Evolutionary conservation across 2,329 filamentous ascomycete genomes (phyloP).

Genomic region (Bipolaris cookei): DNA sequence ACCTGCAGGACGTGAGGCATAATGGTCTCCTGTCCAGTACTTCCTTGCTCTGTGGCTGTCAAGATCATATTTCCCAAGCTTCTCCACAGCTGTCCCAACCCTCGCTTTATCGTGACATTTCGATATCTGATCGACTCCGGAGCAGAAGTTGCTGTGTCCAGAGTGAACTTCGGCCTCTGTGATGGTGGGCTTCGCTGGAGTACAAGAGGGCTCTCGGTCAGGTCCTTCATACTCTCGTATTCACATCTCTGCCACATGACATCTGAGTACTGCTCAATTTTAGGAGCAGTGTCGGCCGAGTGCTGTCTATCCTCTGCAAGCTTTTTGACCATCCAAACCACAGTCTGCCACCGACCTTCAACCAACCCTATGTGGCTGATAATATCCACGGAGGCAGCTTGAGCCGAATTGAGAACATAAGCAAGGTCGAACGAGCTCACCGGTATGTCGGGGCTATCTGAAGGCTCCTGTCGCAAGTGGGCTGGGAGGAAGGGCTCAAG

Average conservation of each 20-base stretch:
- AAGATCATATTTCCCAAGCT: conserved; percentile 56
- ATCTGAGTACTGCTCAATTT: conserved; percentile 26
- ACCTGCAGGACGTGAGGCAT: conserved; percentile 56
- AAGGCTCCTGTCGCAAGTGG: conserved; percentile 33
- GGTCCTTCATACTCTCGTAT: conserved; percentile 25
- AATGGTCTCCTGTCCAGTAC: conserved; percentile 33
- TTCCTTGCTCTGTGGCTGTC: conserved; percentile 34
- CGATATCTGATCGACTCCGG: conserved; percentile 35
- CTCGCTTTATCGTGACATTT: conserved; percentile 39
- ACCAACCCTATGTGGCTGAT: conserved; percentile 50
- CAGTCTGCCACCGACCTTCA: conserved; percentile 52
- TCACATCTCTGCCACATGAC: conserved; percentile 25
- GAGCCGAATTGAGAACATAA: conserved; percentile 32
- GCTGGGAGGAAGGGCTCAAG: conserved; percentile 49
- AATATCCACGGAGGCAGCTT: conserved; percentile 47
- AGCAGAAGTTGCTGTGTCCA: conserved; percentile 35
- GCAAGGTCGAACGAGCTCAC: conserved; percentile 40
- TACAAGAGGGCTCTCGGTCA: conserved; percentile 34
- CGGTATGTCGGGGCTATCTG: conserved; percentile 16
- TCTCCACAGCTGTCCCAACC: conserved; percentile 55
- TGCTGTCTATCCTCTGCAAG: conserved; percentile 45
- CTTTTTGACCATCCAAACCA: conserved; percentile 55
- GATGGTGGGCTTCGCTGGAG: conserved; percentile 23
- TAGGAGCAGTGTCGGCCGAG: conserved; percentile 13
- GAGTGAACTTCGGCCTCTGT: conserved; percentile 21